phyloP scores from a whole-genome alignment of 805 yeast species.

The Wickerhamiella lipophila region DNA sequence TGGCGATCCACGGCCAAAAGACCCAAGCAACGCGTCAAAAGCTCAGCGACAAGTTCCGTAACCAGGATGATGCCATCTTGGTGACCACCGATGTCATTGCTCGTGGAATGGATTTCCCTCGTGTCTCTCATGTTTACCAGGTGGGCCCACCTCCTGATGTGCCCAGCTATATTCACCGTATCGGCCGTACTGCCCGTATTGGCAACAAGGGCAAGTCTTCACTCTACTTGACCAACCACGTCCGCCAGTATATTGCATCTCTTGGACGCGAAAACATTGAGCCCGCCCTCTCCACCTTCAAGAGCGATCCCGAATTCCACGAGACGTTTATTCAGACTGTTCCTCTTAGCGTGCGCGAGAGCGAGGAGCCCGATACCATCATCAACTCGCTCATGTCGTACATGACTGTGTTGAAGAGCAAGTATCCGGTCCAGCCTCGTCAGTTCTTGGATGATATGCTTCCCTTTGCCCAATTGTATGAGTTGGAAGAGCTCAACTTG shows the following conservation, averaged over 20 bases:
- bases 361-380: constrained; percentile 20
- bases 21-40: constrained; percentile 56
- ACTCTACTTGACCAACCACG: constrained; percentile 44
- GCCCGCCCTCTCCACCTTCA: constrained; percentile 27
- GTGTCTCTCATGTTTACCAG: constrained; percentile 75
- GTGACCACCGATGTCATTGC: constrained; percentile 91
- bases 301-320: constrained; percentile 17
- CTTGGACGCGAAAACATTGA: constrained; percentile 37
- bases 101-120: constrained; percentile 91
- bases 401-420: constrained; percentile 20
- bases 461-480: constrained; percentile 22
- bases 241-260: constrained; percentile 39
- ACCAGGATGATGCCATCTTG: constrained; percentile 40
- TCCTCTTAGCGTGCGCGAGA: constrained; percentile 14
- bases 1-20: constrained; percentile 56
- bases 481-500: constrained; percentile 19
- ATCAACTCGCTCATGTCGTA: constrained; percentile 22
- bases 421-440: constrained; percentile 16
- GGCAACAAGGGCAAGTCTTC: constrained; percentile 66
- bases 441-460: constrained; percentile 21
- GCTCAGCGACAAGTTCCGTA: constrained; percentile 43
- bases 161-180: constrained; percentile 79
- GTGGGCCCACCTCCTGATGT: constrained; percentile 60
- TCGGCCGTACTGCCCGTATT: constrained; percentile 94
- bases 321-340: constrained; percentile 14